Evolutionary conservation across 768 basidiomycete species (phyloP), one percentile per base, ranked within the genome.

Genomic region (Termitomyces sp.): DNA sequence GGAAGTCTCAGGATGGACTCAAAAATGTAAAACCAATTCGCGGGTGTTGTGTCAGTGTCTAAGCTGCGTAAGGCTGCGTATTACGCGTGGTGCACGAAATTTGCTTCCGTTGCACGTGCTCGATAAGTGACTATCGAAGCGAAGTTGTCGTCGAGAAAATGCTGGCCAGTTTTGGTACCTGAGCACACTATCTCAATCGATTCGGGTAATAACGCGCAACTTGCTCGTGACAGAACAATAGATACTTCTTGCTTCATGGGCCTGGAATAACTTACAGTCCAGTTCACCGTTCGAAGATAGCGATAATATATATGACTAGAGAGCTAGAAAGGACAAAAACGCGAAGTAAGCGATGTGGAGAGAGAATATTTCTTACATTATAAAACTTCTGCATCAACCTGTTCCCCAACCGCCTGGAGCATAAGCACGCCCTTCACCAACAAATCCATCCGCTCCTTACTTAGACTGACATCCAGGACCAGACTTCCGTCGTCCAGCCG

Each of bases 391-490:
- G 18, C 13, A 36, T 33, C 50, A 10, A 30, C 44, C 13, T 57
- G 33, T 38, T 57, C 56, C 44, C 51, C 51, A 30, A 26, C 35
- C 1, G 51, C 56, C 44, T 52, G 41, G 16, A 59, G 53, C 32
- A 43, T 43, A 14, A 58, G 52, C 36, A 76, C 64, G 36, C 70
- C 73, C 36, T 60, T 67, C 18, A 66, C 63, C 32, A 76, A 55
- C 40, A 71, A 55, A 5, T 71, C 69, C 45, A 70, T 61, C 28
- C 68, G 63, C 3, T 50, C 63, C 57, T 65, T 71, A 40, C 63
- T 74, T 55, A 76, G 50, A 9, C 69, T 69, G 8, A 73, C 64
- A 64, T 79, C 76, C 55, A 79, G 52, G 14, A 76, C 73, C n/a
- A 72, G 70, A 16, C 69, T 73, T 10, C 71, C 71, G 62, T 77